Evolutionary conservation across 2,329 filamentous ascomycete species (phyloP), one percentile per base, ranked within the genome.

Genomic region (Alternaria metachromatica): DNA sequence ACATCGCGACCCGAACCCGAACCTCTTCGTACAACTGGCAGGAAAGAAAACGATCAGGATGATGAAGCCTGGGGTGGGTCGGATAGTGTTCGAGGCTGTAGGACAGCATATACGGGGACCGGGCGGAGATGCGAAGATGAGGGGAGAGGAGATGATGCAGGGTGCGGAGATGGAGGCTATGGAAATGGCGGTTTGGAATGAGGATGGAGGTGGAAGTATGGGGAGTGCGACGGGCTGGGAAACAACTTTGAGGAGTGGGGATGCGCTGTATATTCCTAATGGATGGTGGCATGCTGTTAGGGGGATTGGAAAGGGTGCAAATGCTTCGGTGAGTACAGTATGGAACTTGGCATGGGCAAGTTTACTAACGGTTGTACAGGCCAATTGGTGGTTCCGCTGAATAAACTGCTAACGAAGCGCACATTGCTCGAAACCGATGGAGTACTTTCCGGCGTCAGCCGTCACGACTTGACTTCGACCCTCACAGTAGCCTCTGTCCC

Each of bases 1-100:
- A 4, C 96, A 99, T 80, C 88, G 92, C 58, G 96, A 99, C 74
- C 96, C 96, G 0, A 98, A 98, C 73, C 93, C 93, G 0, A 99
- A 99, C 76, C 73, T 97, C 0, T 97, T 98, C 77, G 88, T 92
- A 49, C 96, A 99, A 80, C 80, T 98, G 12, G 88, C 88, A 15
- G 89, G 92, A 5, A 80, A 76, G 55, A 99, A 99, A 80, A 77
- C 82, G 0, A 83, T 97, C 15, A 86, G 94, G n/a, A 77, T 97
- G 12, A 84, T 95, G 62, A 81, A 84, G 5, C 93, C 94, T 0
- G 74, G 80, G 0, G 74, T 83, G 4, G 96, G 96, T 1, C 82
- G 86, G 50, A 79, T 72, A 1, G 76, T 97, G 3, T 97, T 94
- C 76, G 83, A 82, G 37, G 73, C 75, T 30, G 83, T 87, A n/a